Evolutionary conservation across 495 filamentous ascomycete species (phyloP).

Genomic region (Hamigera avellanea): DNA sequence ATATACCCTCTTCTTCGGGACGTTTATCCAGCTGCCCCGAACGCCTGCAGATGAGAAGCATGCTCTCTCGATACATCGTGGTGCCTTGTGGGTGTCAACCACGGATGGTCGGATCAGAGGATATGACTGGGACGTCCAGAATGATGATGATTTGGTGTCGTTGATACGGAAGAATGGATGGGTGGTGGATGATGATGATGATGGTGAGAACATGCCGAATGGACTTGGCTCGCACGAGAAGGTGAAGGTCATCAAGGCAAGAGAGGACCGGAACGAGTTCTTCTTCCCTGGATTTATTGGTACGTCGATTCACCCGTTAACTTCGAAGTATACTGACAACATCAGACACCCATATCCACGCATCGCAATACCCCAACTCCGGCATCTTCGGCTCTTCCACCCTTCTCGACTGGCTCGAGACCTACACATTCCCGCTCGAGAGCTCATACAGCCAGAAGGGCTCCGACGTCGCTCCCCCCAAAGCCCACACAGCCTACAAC

Average conservation of each 20-base stretch:
- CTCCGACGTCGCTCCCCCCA: conserved; percentile 23
- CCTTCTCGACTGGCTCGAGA: conserved; percentile 81
- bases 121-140: conserved; percentile 21
- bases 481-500: conserved; percentile 52
- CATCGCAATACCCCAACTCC: conserved; percentile 83
- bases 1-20: conserved; percentile 32
- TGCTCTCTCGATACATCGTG: conserved; percentile 29
- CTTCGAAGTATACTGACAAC: conserved; percentile 5
- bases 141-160: conserved; percentile 26
- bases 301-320: conserved; percentile 16
- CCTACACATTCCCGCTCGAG: conserved; percentile 94
- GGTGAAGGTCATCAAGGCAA: conserved; percentile 19
- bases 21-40: conserved; percentile 32
- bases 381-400: conserved; percentile 87
- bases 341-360: conserved; percentile 86
- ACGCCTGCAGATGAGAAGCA: conserved; percentile 10
- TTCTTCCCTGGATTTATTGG: conserved; percentile 94
- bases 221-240: conserved; percentile 1
- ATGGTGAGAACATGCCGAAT: not conserved
- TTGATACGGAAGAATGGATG: conserved; percentile 36
- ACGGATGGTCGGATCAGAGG: conserved; percentile 48
- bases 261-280: conserved; percentile 42
- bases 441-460: conserved; percentile 40
- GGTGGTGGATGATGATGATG: conserved; percentile 8
- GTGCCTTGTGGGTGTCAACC: conserved; percentile 53